These are phyloP conservation scores for Saturnispora bothae DNA, from an alignment of 805 yeast species.

Conservation along the genomic window DNA sequence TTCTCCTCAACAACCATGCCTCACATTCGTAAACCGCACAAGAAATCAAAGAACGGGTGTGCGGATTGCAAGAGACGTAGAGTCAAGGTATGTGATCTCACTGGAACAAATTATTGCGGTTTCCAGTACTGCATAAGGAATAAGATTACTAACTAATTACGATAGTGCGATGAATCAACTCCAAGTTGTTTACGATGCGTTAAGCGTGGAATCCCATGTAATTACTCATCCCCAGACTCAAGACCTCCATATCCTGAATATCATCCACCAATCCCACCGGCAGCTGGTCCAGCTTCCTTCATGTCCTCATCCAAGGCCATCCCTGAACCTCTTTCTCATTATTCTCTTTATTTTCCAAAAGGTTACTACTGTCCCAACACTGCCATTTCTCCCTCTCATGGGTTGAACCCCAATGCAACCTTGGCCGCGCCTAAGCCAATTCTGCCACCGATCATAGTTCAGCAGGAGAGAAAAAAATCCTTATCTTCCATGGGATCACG, in stretches of 20 bases:
- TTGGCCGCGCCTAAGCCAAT: too few relatives aligned
- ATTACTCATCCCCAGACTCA: conserved; percentile 3
- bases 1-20: conserved; percentile 5
- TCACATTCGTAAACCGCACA: conserved; percentile 12
- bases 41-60: conserved; percentile 15
- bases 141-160: conserved; percentile 3
- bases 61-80: conserved; percentile 12
- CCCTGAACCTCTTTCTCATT: too few relatives aligned
- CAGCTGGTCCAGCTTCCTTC: too few relatives aligned
- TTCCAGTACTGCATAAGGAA: not conserved
- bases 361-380: not conserved
- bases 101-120: too few relatives aligned
- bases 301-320: too few relatives aligned
- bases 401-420: not conserved
- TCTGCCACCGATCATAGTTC: too few relatives aligned
- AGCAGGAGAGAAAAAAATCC: conserved; percentile 1
- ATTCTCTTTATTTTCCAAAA: too few relatives aligned
- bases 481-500: not conserved
- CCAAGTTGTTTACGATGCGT: conserved; percentile 13
- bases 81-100: conserved; percentile 12
- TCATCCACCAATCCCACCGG: not conserved
- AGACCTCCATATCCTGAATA: not conserved
- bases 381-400: not conserved
- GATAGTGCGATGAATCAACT: conserved; percentile 14
- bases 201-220: conserved; percentile 11